A percentile compares a stretch with the other conserved stretches of the same genome.
Evolutionary conservation across 1,139 yeast species (phyloP).

Genomic region (Meyerozyma athensensis): DNA sequence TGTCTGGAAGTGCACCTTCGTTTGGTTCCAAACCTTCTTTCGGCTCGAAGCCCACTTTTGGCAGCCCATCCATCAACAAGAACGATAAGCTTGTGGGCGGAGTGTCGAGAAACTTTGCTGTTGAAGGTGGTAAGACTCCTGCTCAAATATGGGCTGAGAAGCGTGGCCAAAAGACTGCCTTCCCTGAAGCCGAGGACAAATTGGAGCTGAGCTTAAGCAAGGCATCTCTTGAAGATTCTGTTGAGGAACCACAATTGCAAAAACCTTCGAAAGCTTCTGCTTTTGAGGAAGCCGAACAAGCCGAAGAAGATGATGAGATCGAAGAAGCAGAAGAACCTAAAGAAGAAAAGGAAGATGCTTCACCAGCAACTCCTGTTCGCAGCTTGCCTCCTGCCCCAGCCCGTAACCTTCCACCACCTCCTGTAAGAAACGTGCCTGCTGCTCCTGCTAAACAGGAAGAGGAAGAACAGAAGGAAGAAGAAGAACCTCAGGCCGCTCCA

Average conservation of each 20-base stretch:
- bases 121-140: constrained; percentile 81
- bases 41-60: constrained; percentile 50
- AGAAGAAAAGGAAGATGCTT: constrained; percentile 15
- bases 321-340: constrained; percentile 23
- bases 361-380: constrained; percentile 9
- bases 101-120: constrained; percentile 61
- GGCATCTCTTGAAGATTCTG: constrained; percentile 6
- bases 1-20: constrained; percentile 9
- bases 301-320: constrained; percentile 17
- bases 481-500: constrained; percentile 10
- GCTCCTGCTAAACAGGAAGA: constrained; percentile 12
- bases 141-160: constrained; percentile 96
- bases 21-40: constrained; percentile 39
- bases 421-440: constrained; percentile 20
- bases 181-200: constrained; percentile 17
- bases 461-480: constrained; percentile 15
- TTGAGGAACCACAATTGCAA: constrained; percentile 6
- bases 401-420: constrained; percentile 18
- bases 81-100: constrained; percentile 56
- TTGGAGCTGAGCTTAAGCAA: constrained; percentile 9
- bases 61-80: constrained; percentile 13
- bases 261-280: background rate
- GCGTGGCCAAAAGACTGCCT: constrained; percentile 57
- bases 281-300: constrained; percentile 13
- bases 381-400: constrained; percentile 11